Evolutionary conservation across 2,329 filamentous ascomycete species (phyloP).

Genomic region (Rhynchosporium graminicola): DNA sequence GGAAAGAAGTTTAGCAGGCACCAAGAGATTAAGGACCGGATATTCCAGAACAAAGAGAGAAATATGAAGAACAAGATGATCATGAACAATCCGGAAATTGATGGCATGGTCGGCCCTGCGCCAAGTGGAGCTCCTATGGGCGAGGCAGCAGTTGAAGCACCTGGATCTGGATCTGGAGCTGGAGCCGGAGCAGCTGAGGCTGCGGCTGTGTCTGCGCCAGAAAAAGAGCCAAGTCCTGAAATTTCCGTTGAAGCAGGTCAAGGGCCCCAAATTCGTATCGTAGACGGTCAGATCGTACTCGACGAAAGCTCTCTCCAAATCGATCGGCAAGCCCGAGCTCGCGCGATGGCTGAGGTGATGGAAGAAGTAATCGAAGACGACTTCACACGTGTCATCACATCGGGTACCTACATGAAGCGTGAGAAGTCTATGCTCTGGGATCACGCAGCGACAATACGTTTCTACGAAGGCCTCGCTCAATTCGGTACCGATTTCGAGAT

Average conservation of each 20-base stretch:
- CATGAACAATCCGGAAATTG: constrained; percentile 35
- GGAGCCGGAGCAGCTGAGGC: constrained; percentile 7
- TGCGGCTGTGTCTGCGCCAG: not conserved
- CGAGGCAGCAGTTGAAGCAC: constrained; percentile 10
- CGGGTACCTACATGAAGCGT: constrained; percentile 66
- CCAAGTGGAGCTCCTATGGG: constrained; percentile 28
- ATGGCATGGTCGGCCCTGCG: constrained; percentile 32
- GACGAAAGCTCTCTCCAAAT: constrained; percentile 68
- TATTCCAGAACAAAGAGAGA: constrained; percentile 48
- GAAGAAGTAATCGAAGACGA: constrained; percentile 74
- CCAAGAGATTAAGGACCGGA: constrained; percentile 68
- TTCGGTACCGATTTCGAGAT: constrained; percentile 85
- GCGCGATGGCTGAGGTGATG: constrained; percentile 51
- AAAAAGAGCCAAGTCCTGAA: constrained; percentile 8
- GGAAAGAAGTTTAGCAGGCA: constrained; percentile 77
- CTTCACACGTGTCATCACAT: constrained; percentile 71
- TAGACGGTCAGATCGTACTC: constrained; percentile 66
- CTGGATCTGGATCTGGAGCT: constrained; percentile 16
- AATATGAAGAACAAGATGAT: constrained; percentile 35
- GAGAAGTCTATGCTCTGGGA: constrained; percentile 69
- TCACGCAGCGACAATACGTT: constrained; percentile 69
- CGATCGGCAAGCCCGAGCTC: constrained; percentile 66
- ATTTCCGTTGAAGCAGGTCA: not conserved
- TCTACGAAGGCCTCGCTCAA: constrained; percentile 73
- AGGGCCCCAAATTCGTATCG: constrained; percentile 33